Evolutionary conservation across 345 rosid genomes (phyloP).

Genomic region (Gossypium sturtianum): DNA sequence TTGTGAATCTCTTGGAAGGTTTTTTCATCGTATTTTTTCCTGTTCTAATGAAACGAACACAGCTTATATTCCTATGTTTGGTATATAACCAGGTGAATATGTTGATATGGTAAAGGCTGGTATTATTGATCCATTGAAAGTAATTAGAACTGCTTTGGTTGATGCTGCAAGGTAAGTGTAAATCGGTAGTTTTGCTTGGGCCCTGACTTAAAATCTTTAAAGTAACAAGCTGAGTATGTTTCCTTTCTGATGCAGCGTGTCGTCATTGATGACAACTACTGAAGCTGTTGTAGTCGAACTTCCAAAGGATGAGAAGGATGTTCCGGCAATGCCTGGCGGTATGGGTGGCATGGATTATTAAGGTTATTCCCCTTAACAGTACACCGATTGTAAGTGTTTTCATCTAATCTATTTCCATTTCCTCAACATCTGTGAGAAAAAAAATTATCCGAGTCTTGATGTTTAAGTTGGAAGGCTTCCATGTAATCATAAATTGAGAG

Average conservation of each 20-base stretch:
- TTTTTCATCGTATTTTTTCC: background rate
- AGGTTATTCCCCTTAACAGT: constrained; percentile 1
- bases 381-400: background rate
- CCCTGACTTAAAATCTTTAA: background rate
- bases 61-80: background rate
- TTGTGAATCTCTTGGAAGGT: constrained; percentile 5
- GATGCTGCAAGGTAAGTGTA: constrained; percentile 79
- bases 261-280: constrained; percentile 88
- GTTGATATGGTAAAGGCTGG: constrained; percentile 95
- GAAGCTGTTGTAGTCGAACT: constrained; percentile 85
- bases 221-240: background rate
- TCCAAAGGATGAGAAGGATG: constrained; percentile 72
- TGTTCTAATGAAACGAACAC: background rate
- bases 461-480: constrained; percentile 16
- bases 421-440: background rate
- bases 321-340: constrained; percentile 52
- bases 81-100: constrained; percentile 56
- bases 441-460: background rate
- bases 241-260: constrained; percentile 44
- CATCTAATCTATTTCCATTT: background rate
- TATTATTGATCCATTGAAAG: constrained; percentile 88
- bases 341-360: constrained; percentile 93
- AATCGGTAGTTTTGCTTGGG: background rate
- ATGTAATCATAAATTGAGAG: constrained; percentile 16
- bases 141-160: constrained; percentile 88